A percentile compares a stretch with the other conserved stretches of the same genome.
Conservation (phyloP, 176 grass and related monocot genomes). For the Aegilops longissima region DNA sequence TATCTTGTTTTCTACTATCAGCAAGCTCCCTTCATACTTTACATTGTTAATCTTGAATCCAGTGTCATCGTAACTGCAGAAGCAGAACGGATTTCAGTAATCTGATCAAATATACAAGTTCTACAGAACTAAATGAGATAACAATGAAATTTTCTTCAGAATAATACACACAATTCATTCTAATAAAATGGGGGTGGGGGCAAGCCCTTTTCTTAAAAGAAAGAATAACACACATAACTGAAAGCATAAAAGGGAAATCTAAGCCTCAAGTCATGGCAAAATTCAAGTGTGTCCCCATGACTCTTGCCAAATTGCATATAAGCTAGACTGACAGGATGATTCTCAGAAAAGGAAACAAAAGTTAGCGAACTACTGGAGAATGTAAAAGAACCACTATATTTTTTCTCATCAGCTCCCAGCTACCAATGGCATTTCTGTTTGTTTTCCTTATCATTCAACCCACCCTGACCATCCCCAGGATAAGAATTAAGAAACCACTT, state of each 20-base stretch:
- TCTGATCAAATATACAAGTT: background rate
- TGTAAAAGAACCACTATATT: background rate
- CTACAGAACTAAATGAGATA: background rate
- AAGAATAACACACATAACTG: background rate
- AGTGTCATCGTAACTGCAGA: constrained; percentile 68
- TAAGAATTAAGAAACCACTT: background rate
- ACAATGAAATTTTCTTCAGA: background rate
- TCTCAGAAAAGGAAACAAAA: background rate
- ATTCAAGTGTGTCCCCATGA: background rate
- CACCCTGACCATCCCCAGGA: background rate
- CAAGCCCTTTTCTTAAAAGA: too few relatives aligned
- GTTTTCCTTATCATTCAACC: background rate
- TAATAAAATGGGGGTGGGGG: too few relatives aligned
- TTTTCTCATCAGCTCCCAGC: background rate
- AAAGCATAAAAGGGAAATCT: constrained; percentile 9
- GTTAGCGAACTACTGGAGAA: background rate
- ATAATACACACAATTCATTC: background rate
- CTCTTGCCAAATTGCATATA: background rate
- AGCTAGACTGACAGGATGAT: background rate
- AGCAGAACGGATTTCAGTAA: constrained; percentile 4
- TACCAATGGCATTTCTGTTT: background rate
- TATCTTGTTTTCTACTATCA: constrained; percentile 95
- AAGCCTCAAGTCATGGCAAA: constrained; percentile 3
- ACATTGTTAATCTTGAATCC: constrained; percentile 90
- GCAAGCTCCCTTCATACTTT: constrained; percentile 76